Evolutionary conservation across 148 eudicot species (phyloP), one percentile per base, ranked within the genome.

Genomic region (Agrostemma githago): DNA sequence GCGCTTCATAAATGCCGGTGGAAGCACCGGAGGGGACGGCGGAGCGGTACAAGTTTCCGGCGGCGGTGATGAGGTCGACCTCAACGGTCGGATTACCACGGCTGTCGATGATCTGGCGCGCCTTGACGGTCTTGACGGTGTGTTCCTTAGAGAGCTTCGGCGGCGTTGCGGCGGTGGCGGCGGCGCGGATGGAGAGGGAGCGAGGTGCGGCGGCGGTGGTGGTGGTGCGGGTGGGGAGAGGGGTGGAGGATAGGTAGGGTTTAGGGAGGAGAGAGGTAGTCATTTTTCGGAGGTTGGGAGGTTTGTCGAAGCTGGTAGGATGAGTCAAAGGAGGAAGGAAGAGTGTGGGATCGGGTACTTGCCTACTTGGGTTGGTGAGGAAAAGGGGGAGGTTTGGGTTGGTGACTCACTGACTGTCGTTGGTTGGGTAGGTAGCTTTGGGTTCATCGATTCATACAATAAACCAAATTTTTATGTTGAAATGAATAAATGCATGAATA

Each of bases 1-100:
- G 88, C 11, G 98, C 97, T 82, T 94, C 97, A 70, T 94, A 94
- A 78, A 94, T 94, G 66, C 98, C 98, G 6, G 98, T 95, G 8
- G 98, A 95, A 7, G 98, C 98, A 6, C 98, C 97, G 74, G 96
- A 91, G 0, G 98, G 97, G 34, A 91, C 98, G 3, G 98, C 98
- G 3, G 98, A 95, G 39, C 97, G 85, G 81, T 85, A 86, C 3
- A 93, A 84, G 17, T 34, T 21, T 19, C 78, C 82, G 21, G 85
- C 85, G 71, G 79, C 93, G 12, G 96, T 90, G 43, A 88, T 73
- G 2, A 95, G 88, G 80, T 95, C 98, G 71, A 92, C 98, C 79
- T 95, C 97, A 5, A 95, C 92, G 67, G 98, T 95, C n/a, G 98
- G 97, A 74, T 95, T 95, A 0, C 98, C 98, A 42, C 98, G 86